These are phyloP conservation scores for Pleurozium schreberi DNA, from an alignment of 225 moss, liverwort and hornwort species.

Conservation along the genomic window DNA sequence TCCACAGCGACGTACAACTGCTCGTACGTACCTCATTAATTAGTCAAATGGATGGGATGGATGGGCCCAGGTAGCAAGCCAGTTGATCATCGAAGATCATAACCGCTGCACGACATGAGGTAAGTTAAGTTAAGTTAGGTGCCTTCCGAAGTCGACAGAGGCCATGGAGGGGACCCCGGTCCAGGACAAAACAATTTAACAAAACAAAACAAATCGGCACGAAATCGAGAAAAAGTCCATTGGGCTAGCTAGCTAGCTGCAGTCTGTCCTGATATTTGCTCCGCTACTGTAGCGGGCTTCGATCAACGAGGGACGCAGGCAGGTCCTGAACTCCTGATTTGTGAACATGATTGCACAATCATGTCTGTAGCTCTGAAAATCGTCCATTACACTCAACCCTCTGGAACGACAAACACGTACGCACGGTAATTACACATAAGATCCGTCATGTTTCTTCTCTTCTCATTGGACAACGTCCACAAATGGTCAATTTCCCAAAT, in stretches of 20 bases:
- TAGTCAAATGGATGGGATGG: not conserved
- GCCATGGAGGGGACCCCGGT: not conserved
- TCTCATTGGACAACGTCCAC: not conserved
- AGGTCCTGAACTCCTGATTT: not conserved
- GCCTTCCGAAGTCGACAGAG: not conserved
- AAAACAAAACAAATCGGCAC: not conserved
- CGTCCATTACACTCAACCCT: not conserved
- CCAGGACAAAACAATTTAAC: no score
- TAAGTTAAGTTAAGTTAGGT: no score
- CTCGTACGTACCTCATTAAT: not conserved
- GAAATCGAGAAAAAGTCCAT: not conserved
- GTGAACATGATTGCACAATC: not conserved
- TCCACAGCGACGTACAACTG: not conserved
- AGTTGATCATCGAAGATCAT: not conserved
- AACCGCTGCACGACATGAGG: conserved; percentile 9
- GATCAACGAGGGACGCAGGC: not conserved
- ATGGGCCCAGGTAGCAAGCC: conserved; percentile 8
- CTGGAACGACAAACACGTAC: no score
- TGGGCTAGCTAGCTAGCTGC: no score
- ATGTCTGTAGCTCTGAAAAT: not conserved
- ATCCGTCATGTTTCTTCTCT: not conserved
- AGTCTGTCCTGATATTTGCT: not conserved
- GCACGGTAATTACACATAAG: not conserved
- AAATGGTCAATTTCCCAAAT: not conserved
- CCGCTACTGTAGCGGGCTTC: not conserved